Percentiles rank a stretch among this genome's conserved stretches.
phyloP scores from a whole-genome alignment of 2,329 filamentous ascomycete species.

The Leptographium lundbergii region DNA sequence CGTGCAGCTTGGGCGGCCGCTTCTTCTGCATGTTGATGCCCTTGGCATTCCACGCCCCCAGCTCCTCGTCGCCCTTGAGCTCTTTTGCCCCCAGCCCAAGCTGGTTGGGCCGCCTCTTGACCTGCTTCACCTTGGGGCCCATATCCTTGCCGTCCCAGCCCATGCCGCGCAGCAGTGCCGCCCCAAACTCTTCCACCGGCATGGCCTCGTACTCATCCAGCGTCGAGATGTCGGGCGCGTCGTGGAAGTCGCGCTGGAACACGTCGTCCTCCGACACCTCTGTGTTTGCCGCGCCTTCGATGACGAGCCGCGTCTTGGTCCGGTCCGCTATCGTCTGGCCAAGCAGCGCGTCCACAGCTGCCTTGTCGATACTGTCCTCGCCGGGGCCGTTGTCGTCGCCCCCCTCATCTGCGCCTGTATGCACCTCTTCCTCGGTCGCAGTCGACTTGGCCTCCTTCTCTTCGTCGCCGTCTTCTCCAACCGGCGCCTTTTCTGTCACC shows the following conservation, averaged over 20 bases:
- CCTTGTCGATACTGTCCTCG: slow-evolving; percentile 4
- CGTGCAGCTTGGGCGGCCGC: slow-evolving; percentile 13
- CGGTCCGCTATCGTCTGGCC: slow-evolving; percentile 5
- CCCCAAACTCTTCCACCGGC: slow-evolving; percentile 89
- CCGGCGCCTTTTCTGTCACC: slow-evolving; percentile 16
- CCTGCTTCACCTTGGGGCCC: slow-evolving; percentile 47
- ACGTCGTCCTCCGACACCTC: slow-evolving; percentile 50
- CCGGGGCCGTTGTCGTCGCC: not conserved
- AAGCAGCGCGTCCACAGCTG: slow-evolving; percentile 13
- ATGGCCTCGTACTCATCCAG: slow-evolving; percentile 78
- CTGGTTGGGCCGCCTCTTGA: slow-evolving; percentile 63
- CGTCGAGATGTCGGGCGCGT: slow-evolving; percentile 62
- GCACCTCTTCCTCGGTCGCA: not conserved
- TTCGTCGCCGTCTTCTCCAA: not conserved
- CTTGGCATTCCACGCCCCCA: slow-evolving; percentile 14
- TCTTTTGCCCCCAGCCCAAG: slow-evolving; percentile 61
- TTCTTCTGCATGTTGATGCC: not conserved
- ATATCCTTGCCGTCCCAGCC: slow-evolving; percentile 70
- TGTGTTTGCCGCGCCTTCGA: slow-evolving; percentile 19
- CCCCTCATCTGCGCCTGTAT: not conserved
- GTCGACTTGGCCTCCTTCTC: not conserved
- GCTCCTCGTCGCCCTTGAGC: slow-evolving; percentile 14
- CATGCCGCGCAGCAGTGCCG: slow-evolving; percentile 82
- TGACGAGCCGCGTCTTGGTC: slow-evolving; percentile 9
- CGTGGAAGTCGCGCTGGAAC: slow-evolving; percentile 55